A percentile compares a stretch with the other conserved stretches of the same genome.
Evolutionary conservation across 306 rosid genomes (phyloP).

Genomic region (Trichosanthes cucumerina): DNA sequence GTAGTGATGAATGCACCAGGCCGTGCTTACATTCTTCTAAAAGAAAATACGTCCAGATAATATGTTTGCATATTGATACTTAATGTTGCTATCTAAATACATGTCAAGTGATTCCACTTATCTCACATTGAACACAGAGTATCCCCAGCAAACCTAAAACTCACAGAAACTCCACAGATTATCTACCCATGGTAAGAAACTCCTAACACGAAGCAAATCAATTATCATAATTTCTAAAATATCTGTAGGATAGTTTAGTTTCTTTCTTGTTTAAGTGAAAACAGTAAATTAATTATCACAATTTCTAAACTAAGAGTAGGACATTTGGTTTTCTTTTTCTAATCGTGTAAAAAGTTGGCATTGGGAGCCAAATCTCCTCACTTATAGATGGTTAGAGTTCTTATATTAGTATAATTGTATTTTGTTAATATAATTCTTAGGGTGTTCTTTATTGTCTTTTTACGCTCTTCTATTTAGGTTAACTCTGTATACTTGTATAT

Average conservation of each 20-base stretch:
- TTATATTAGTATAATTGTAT: too few relatives aligned
- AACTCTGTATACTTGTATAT: too few relatives aligned
- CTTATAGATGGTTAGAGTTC: too few relatives aligned
- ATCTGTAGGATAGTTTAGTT: not conserved
- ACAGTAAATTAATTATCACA: not conserved
- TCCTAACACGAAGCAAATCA: not conserved
- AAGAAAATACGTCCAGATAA: not conserved
- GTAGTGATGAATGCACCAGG: not conserved
- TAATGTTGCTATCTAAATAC: not conserved
- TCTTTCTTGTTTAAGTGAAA: not conserved
- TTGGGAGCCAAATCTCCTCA: too few relatives aligned
- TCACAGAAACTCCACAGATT: not conserved
- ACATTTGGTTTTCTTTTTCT: not conserved
- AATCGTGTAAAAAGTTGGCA: not conserved
- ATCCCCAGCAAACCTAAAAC: constrained; percentile 1
- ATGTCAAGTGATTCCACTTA: not conserved
- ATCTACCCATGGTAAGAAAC: not conserved
- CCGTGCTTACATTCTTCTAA: not conserved
- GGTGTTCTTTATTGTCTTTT: too few relatives aligned
- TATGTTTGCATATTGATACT: not conserved
- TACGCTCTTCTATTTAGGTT: too few relatives aligned
- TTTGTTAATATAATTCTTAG: too few relatives aligned
- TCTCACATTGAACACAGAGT: not conserved
- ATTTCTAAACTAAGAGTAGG: not conserved
- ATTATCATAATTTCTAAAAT: not conserved